A percentile compares a stretch with the other conserved stretches of the same genome.
Evolutionary conservation across 2,329 filamentous ascomycete genomes (phyloP).

Genomic region (Ophiostoma australiae): DNA sequence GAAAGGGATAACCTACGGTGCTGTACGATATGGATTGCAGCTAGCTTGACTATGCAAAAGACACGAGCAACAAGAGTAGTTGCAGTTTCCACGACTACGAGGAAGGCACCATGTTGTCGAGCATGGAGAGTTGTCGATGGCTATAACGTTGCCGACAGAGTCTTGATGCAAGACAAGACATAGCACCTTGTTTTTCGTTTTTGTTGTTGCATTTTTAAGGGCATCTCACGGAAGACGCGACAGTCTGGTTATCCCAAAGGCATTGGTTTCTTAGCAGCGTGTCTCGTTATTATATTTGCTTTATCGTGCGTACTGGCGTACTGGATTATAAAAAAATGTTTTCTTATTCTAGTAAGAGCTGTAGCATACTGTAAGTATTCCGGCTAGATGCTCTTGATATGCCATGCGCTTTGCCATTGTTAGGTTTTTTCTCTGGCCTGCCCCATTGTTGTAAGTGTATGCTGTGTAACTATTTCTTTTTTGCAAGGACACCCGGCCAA

Average conservation of each 20-base stretch:
- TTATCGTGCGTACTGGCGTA: background rate
- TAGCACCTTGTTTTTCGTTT: background rate
- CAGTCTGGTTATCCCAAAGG: background rate
- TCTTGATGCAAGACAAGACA: background rate
- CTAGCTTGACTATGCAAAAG: too few relatives aligned
- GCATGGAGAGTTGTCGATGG: background rate
- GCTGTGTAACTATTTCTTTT: too few relatives aligned
- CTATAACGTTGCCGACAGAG: background rate
- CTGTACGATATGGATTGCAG: too few relatives aligned
- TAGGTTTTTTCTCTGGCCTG: too few relatives aligned
- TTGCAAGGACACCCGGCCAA: too few relatives aligned
- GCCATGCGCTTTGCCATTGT: background rate
- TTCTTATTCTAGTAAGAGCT: background rate
- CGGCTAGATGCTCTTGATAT: background rate
- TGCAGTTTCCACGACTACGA: too few relatives aligned
- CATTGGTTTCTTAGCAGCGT: background rate
- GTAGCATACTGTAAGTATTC: background rate
- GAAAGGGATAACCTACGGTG: too few relatives aligned
- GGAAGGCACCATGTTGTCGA: background rate
- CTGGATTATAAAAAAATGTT: background rate
- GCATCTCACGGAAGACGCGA: background rate
- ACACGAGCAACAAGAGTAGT: too few relatives aligned
- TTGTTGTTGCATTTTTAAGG: background rate
- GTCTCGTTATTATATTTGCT: conserved; percentile 1
- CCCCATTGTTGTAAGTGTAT: too few relatives aligned